These are phyloP conservation scores for Escallonia rubra DNA, from an alignment of 129 eudicot species.

Conservation along the genomic window DNA sequence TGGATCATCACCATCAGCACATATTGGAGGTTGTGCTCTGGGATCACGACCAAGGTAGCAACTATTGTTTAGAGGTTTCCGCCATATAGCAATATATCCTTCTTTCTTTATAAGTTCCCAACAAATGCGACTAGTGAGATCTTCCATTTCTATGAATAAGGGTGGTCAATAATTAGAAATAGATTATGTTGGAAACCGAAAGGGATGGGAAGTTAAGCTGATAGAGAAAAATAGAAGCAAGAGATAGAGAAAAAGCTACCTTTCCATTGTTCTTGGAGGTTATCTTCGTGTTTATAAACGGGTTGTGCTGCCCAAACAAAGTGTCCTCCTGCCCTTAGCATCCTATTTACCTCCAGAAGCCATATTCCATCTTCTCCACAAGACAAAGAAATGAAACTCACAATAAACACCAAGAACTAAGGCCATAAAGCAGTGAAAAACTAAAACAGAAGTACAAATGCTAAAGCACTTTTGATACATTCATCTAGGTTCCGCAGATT, in stretches of 20 bases:
- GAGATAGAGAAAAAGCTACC: conserved; percentile 29
- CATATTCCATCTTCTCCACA: conserved; percentile 73
- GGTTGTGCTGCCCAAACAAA: conserved; percentile 85
- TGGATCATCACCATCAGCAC: conserved; percentile 60
- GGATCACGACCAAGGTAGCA: conserved; percentile 56
- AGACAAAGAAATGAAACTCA: conserved; percentile 5
- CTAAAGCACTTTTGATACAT: not conserved
- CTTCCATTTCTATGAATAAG: conserved; percentile 62
- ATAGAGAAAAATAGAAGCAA: not conserved
- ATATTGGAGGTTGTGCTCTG: conserved; percentile 49
- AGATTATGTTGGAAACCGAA: not conserved
- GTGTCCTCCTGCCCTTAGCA: conserved; percentile 87
- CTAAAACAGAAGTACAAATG: not conserved
- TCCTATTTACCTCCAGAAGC: conserved; percentile 87
- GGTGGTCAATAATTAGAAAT: not conserved
- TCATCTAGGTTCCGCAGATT: no score
- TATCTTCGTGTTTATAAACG: conserved; percentile 68
- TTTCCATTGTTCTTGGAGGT: conserved; percentile 61
- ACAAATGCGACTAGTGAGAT: conserved; percentile 65
- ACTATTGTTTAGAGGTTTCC: conserved; percentile 66
- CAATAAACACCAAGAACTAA: conserved; percentile 15
- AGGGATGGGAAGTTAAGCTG: not conserved
- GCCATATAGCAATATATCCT: conserved; percentile 77
- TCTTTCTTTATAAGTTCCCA: conserved; percentile 77
- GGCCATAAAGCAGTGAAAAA: not conserved